These are phyloP conservation scores for Dactylorhiza incarnata DNA, from an alignment of 106 monocot species.

Conservation along the genomic window DNA sequence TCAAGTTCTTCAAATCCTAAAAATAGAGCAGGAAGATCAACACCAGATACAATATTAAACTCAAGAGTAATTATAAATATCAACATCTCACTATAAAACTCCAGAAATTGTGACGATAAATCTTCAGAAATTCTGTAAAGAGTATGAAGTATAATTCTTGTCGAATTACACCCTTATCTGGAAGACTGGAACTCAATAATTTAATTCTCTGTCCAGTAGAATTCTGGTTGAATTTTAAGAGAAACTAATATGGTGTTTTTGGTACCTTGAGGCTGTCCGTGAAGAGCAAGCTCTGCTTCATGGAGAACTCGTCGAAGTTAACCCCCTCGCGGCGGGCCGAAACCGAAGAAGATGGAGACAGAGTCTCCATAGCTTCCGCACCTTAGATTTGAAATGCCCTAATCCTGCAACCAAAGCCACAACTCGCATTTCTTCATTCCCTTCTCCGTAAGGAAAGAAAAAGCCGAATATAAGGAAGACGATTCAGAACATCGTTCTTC, in stretches of 20 bases:
- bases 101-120: not conserved
- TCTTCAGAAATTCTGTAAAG: not conserved
- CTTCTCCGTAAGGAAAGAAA: not conserved
- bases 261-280: slow-evolving; percentile 74
- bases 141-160: no score
- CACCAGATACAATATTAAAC: not conserved
- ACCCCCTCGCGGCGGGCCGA: slow-evolving; percentile 20
- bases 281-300: slow-evolving; percentile 64
- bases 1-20: slow-evolving; percentile 86
- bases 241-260: no score
- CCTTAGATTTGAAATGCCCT: not conserved
- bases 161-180: no score
- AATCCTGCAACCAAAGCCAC: slow-evolving; percentile 10
- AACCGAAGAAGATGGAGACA: slow-evolving; percentile 26
- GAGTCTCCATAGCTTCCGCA: slow-evolving; percentile 21
- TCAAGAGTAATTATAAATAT: not conserved
- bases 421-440: not conserved
- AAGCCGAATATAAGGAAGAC: not conserved
- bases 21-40: not conserved
- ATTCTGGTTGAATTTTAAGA: no score
- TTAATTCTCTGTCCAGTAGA: no score
- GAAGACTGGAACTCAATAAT: no score
- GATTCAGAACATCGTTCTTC: slow-evolving; percentile 3
- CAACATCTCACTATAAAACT: not conserved
- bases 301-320: slow-evolving; percentile 56